phyloP scores from a whole-genome alignment of 2,329 filamentous ascomycete species.

The Nectriaceae sp. region DNA sequence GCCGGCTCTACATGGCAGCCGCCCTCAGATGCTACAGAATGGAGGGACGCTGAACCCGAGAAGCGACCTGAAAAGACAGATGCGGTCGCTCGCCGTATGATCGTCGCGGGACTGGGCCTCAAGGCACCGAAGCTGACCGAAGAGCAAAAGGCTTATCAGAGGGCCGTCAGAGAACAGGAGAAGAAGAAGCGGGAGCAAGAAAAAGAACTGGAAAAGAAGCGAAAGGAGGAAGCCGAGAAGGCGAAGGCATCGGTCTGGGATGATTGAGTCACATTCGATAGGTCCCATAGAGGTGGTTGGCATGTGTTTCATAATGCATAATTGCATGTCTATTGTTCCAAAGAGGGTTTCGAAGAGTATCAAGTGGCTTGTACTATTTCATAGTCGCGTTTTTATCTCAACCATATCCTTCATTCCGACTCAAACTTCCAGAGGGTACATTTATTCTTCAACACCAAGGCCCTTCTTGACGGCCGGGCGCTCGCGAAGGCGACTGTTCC shows the following conservation, averaged over 20 bases:
- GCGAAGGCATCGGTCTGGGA: conserved; percentile 90
- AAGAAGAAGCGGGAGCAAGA: conserved; percentile 74
- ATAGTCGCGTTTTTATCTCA: background rate
- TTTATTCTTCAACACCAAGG: background rate
- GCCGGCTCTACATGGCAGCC: conserved; percentile 24
- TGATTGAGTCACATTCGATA: conserved; percentile 48
- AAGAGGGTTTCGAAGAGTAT: no score
- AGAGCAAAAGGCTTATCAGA: conserved; percentile 86
- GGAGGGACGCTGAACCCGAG: conserved; percentile 10
- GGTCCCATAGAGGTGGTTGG: no score
- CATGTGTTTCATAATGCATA: no score
- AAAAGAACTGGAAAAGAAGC: conserved; percentile 62
- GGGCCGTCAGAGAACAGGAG: conserved; percentile 80
- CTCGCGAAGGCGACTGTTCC: conserved; percentile 34
- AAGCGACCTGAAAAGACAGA: conserved; percentile 86
- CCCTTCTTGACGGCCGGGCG: conserved; percentile 33
- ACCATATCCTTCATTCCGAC: background rate
- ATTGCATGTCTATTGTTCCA: no score
- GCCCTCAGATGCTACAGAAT: conserved; percentile 11
- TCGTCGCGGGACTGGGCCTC: conserved; percentile 84
- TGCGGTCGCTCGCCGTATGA: conserved; percentile 85
- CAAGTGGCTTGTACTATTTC: no score
- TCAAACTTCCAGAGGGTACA: no score
- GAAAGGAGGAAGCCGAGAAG: conserved; percentile 67
- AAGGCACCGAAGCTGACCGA: conserved; percentile 80